Base-by-base conservation (phyloP, 176 grass and related monocot species). In the Bromus sterilis region DNA sequence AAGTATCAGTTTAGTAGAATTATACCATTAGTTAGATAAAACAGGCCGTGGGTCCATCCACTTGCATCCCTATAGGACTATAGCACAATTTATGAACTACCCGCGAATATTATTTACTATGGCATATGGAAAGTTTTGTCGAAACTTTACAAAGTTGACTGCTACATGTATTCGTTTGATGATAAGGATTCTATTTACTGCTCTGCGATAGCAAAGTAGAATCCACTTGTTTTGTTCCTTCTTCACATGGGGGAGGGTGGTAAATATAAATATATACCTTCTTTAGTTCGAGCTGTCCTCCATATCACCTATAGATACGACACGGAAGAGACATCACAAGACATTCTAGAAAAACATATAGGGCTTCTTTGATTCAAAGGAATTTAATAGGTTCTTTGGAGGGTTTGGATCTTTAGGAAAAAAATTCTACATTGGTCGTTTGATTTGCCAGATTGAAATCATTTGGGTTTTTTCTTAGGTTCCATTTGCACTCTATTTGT, bases 101-200 rank as follows among this genome's bases (percentile, higher is more conserved):
- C 11, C 23, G 35, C 0, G 59, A 6, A 63, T 42, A 72, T 51
- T 79, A 35, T 53, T 73, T 16, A 62, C n/a, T 86, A 26, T 39
- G 11, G 21, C 29, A 26, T 58, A 59, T 29, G 9, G 21, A 46
- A 84, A 57, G 24, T 28, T 69, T 42, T 57, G 8, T 42, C 2
- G 9, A 71, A 56, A 24, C 8, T 56, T 24, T n/a, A 24, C 16
- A 80, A 78, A 76, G 72, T 56, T 58, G 53, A 25, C 21, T 20
- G 7, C 18, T 16, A 21, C 41, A 51, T 61, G 25, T 23, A 0
- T 32, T 28, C 42, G 26, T 24, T 70, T 48, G 31, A 20, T 39
- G 79, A 83, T 71, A 82, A 76, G 78, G 78, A 87, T 82, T 87
- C 61, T 60, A 39, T 66, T 59, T 58, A 61, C 21, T 49, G 21